Conservation (phyloP, 306 rosid genomes). For the apple (Malus domestica) region ASM211411v1 NC_041796.1:1773501-1774000, state of each 20-base stretch:
- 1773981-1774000: not conserved
- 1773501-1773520: too few species aligned
- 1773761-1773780: not conserved
- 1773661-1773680: not conserved
- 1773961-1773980: not conserved
- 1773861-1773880: not conserved
- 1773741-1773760: not conserved
- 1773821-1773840: not conserved
- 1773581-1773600: too few species aligned
- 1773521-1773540: fast-evolving
- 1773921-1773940: not conserved
- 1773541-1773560: too few species aligned
- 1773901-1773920: not conserved
- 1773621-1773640: not conserved
- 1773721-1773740: not conserved
- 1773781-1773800: not conserved
- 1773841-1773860: not conserved
- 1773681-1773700: not conserved
- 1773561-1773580: too few species aligned
- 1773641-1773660: not conserved
- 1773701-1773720: not conserved
- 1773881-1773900: not conserved
- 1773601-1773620: too few species aligned
- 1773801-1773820: too few species aligned
- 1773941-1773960: not conserved